Conservation (phyloP, 2,329 filamentous ascomycete species). For the Colletotrichum orbiculare region DNA sequence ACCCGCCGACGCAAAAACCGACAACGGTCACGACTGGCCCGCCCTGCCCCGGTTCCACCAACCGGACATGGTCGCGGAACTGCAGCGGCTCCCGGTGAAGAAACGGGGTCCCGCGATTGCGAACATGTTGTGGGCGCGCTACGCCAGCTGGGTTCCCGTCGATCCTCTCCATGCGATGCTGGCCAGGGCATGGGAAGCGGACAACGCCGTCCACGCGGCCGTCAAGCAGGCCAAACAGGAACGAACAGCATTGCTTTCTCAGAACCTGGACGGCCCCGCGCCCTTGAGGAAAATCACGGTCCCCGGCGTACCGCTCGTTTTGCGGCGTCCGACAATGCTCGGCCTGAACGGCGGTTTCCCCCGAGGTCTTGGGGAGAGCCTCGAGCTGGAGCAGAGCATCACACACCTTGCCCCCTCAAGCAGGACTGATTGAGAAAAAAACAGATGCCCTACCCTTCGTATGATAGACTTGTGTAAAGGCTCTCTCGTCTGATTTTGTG, state of each 20-base stretch:
- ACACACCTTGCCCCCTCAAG: constrained; percentile 1
- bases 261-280: neutral
- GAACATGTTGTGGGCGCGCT: neutral
- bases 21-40: neutral
- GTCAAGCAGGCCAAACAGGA: constrained; percentile 13
- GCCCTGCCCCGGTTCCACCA: constrained; percentile 18
- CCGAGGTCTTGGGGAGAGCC: neutral
- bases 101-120: neutral
- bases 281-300: neutral
- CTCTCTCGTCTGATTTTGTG: too few species aligned
- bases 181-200: constrained; percentile 10
- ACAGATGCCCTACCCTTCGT: too few species aligned
- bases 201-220: constrained; percentile 13
- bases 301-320: neutral
- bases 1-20: neutral
- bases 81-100: neutral
- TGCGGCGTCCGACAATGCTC: neutral
- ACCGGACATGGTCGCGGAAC: neutral
- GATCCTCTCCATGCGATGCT: constrained; percentile 28
- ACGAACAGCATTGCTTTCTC: too few species aligned
- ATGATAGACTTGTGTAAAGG: too few species aligned
- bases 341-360: too few species aligned
- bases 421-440: too few species aligned
- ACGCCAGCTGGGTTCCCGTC: constrained; percentile 3
- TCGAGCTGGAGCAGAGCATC: neutral